These are phyloP conservation scores for Chaetomiaceae sp. DNA, from an alignment of 2,329 filamentous ascomycete genomes.

Conservation along the genomic window DNA sequence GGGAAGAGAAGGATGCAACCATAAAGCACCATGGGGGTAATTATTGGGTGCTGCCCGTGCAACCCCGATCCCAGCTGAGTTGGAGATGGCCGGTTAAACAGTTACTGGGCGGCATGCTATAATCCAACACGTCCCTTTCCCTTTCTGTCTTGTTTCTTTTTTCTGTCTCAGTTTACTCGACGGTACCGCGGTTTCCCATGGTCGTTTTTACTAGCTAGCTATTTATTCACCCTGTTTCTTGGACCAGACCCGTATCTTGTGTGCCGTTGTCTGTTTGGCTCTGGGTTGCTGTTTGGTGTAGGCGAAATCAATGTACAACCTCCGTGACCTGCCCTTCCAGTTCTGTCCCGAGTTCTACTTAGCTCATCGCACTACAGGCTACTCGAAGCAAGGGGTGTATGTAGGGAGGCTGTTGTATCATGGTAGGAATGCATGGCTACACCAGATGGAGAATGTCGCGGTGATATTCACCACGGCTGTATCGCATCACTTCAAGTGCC, in stretches of 20 bases:
- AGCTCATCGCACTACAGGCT: no score
- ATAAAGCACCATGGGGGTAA: constrained; percentile 6
- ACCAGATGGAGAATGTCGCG: no score
- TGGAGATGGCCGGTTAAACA: constrained; percentile 18
- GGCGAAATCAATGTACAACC: neutral
- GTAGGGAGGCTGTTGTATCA: no score
- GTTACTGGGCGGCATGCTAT: constrained; percentile 13
- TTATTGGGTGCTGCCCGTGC: constrained; percentile 7
- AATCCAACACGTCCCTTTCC: constrained; percentile 17
- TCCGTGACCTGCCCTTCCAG: no score
- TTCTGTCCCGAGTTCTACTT: no score
- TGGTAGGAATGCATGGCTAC: no score
- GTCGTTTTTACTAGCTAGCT: constrained; percentile 23
- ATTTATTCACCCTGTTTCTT: constrained; percentile 21
- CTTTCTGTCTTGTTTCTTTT: constrained; percentile 19
- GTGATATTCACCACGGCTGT: no score
- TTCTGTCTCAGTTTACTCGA: constrained; percentile 22
- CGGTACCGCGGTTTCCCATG: constrained; percentile 20
- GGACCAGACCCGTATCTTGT: constrained; percentile 13
- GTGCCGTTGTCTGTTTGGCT: constrained; percentile 1
- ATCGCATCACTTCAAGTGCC: no score
- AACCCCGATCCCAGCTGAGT: constrained; percentile 5
- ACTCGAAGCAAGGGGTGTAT: no score
- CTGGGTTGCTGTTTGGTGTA: neutral
- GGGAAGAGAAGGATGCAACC: constrained; percentile 6